phyloP scores from a whole-genome alignment of 352 stramenopile genomes.

The Globisporangium megalacanthum region DNA sequence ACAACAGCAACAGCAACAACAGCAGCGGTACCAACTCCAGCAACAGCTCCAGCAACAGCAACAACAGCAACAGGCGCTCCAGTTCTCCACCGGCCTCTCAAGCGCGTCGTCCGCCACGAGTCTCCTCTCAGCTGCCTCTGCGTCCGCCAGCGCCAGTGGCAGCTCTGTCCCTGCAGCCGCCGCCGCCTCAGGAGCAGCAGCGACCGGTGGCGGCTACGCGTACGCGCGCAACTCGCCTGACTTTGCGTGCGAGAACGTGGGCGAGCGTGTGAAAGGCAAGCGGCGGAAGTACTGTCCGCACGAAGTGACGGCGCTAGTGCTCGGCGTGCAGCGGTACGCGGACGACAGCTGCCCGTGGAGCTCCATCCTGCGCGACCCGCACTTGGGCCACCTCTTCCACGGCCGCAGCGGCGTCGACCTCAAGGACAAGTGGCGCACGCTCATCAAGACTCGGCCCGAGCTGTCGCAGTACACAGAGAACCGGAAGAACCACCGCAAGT shows the following conservation, averaged over 20 bases:
- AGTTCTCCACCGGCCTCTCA: constrained; percentile 24
- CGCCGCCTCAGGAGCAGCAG: constrained; percentile 16
- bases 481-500: constrained; percentile 85
- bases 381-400: constrained; percentile 72
- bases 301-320: constrained; percentile 74
- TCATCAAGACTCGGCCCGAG: constrained; percentile 78
- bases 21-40: constrained; percentile 5
- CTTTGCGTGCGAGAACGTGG: constrained; percentile 79
- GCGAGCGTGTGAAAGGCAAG: constrained; percentile 80
- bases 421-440: constrained; percentile 80
- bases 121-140: constrained; percentile 26
- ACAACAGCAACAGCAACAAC: constrained; percentile 6
- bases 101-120: constrained; percentile 27
- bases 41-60: constrained; percentile 15
- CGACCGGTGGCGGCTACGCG: constrained; percentile 32
- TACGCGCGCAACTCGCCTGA: constrained; percentile 70
- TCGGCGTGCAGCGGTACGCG: constrained; percentile 78
- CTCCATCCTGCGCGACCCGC: constrained; percentile 66
- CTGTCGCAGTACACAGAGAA: constrained; percentile 77
- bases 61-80: constrained; percentile 14
- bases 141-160: constrained; percentile 8
- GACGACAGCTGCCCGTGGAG: constrained; percentile 84
- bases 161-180: background rate
- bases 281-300: constrained; percentile 79
- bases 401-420: constrained; percentile 72